These are phyloP conservation scores for Lasiodiplodia hormozganensis DNA, from an alignment of 2,329 filamentous ascomycete genomes.

Conservation along the genomic window DNA sequence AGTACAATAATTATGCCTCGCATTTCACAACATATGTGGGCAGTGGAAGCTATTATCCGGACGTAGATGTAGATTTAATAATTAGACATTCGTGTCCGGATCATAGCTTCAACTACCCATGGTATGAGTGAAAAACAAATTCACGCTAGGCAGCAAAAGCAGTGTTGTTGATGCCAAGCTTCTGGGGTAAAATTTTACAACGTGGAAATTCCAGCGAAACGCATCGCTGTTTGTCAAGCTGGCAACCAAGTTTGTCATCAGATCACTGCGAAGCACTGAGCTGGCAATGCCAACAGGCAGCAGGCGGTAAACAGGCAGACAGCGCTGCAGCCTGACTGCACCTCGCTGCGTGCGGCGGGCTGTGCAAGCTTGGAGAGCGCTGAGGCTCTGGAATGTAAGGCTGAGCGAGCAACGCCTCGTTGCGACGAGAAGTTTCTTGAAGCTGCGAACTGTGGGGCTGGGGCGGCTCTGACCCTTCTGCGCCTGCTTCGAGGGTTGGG, in stretches of 20 bases:
- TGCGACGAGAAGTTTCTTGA: slow-evolving; percentile 26
- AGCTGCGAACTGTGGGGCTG: slow-evolving; percentile 20
- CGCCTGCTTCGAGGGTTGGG: background rate
- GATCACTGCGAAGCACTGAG: background rate
- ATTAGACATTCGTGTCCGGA: too few species aligned
- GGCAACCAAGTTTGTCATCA: background rate
- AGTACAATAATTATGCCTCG: too few species aligned
- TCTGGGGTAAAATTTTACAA: background rate
- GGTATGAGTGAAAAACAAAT: too few species aligned
- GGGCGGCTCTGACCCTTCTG: background rate
- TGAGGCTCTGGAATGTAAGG: too few species aligned
- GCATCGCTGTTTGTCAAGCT: background rate
- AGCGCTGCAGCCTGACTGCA: background rate
- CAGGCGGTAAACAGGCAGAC: background rate
- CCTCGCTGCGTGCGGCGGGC: background rate
- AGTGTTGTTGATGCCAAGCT: background rate
- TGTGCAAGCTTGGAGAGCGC: background rate
- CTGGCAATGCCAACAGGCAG: background rate
- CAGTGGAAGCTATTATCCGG: too few species aligned
- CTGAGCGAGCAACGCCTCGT: background rate
- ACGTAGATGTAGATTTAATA: too few species aligned
- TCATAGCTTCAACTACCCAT: too few species aligned
- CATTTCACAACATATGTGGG: too few species aligned
- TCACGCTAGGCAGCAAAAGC: background rate
- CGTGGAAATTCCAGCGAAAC: background rate